Evolutionary conservation across 768 basidiomycete genomes (phyloP), one percentile per base, ranked within the genome.

Genomic region (Guyanaporus albipodus): DNA sequence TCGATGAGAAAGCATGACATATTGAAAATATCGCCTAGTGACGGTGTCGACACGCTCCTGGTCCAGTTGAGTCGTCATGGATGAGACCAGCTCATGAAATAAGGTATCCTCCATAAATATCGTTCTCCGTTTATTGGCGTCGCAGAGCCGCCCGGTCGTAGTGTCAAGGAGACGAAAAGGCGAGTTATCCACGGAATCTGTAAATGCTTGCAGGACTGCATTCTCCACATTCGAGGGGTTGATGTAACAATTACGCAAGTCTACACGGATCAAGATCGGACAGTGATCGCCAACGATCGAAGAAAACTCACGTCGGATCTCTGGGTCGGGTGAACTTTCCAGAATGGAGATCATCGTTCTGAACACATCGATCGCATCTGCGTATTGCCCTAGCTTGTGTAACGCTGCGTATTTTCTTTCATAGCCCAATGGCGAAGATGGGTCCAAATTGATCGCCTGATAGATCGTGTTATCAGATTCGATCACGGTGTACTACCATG

Each of bases 1-100:
- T 28, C 58, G 49, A 28, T 60, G 58, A 8, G 58, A 60, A 10
- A 60, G 46, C 58, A 59, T 59, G n/a, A 46, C 50, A 8, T 58
- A 59, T 49, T 24, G 36, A 19, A 50, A 41, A 35, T 53, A 60
- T 17, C 1, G 29, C n/a, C 6, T 28, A 1, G 29, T 56, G n/a
- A 46, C 21, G 2, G 29, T 21, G 6, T 43, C 24, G 32, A 58
- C 41, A 14, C 21, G 57, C 5, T 50, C 40, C 23, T 4, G 19
- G 22, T 53, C 29, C 27, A 38, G 14, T 12, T 46, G 28, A 0
- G 33, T 59, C 5, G 45, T 39, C 50, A 45, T 43, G 17, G 57
- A 56, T 24, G 57, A 58, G 9, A 59, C 21, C 32, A 59, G 17
- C 18, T 56, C 40, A 19, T 46, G 28, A 11, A 59, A 56, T 19